Percentiles rank a stretch among this genome's conserved stretches.
Conservation (phyloP, 192 early-diverging fungal species). For the Coemansia sp. region DNA sequence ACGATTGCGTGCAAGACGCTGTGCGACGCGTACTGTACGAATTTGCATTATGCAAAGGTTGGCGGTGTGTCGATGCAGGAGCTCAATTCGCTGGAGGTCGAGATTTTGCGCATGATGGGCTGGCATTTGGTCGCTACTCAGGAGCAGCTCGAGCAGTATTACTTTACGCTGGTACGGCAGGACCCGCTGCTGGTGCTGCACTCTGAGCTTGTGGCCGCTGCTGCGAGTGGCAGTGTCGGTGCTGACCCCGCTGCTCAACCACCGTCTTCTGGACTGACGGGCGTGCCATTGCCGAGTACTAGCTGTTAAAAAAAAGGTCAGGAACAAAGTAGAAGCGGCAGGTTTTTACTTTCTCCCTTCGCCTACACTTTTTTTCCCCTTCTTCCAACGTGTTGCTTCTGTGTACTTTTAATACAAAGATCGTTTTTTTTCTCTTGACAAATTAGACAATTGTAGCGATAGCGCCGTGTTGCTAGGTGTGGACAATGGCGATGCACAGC, state of each 20-base stretch:
- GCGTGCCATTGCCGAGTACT: neutral
- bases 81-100: slow-evolving; percentile 92
- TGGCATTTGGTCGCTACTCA: slow-evolving; percentile 85
- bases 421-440: neutral
- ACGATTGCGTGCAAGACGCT: slow-evolving; percentile 87
- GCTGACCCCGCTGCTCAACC: neutral
- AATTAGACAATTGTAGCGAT: neutral
- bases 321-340: too few relatives aligned
- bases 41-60: slow-evolving; percentile 93
- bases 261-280: neutral
- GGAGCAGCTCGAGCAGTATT: slow-evolving; percentile 88
- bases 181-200: slow-evolving; percentile 60
- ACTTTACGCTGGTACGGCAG: slow-evolving; percentile 86
- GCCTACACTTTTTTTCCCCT: neutral
- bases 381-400: neutral
- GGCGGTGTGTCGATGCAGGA: slow-evolving; percentile 94
- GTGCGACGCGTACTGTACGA: slow-evolving; percentile 95
- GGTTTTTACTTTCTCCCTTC: neutral
- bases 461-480: neutral
- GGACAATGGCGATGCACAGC: slow-evolving; percentile 41
- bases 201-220: slow-evolving; percentile 20
- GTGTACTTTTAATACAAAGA: slow-evolving; percentile 8
- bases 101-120: slow-evolving; percentile 85
- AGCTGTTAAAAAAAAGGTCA: neutral
- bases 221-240: neutral